Percentiles rank a stretch among this genome's conserved stretches.
These are phyloP conservation scores for Rossbeevera mucosa DNA, from an alignment of 768 basidiomycete species.

Conservation along the genomic window DNA sequence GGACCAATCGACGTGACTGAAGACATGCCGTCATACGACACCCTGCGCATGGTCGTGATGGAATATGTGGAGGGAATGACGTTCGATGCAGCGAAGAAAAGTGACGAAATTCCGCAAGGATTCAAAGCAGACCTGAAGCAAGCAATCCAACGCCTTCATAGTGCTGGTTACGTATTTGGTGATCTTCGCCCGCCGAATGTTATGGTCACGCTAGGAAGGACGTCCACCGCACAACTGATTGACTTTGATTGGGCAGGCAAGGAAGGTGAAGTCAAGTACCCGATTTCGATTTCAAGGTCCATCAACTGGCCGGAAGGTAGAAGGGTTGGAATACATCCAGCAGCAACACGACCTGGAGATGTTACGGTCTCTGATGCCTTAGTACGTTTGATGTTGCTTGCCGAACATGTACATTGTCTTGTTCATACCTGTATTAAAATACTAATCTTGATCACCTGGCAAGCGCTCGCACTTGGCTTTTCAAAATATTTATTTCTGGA, in stretches of 20 bases:
- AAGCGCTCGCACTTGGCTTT: too few relatives aligned
- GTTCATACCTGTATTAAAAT: too few relatives aligned
- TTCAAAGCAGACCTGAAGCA: constrained; percentile 19
- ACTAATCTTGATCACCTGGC: too few relatives aligned
- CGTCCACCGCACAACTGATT: background rate
- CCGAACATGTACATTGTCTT: too few relatives aligned
- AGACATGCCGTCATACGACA: constrained; percentile 13
- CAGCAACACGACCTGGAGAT: constrained; percentile 14
- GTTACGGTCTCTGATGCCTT: constrained; percentile 16
- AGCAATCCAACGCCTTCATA: constrained; percentile 25
- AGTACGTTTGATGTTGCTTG: too few relatives aligned
- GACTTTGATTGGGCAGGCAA: constrained; percentile 9
- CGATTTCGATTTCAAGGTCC: background rate
- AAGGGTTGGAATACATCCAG: background rate
- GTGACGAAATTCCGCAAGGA: constrained; percentile 7
- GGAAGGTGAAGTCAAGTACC: constrained; percentile 2
- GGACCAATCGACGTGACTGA: constrained; percentile 13
- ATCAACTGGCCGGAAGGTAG: background rate
- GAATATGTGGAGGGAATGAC: constrained; percentile 28
- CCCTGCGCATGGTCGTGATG: constrained; percentile 37
- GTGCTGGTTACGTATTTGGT: constrained; percentile 33
- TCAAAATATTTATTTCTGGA: too few relatives aligned
- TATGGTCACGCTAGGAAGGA: constrained; percentile 18
- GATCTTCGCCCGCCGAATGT: constrained; percentile 35
- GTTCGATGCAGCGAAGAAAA: background rate